Conservation (phyloP, 2,329 filamentous ascomycete genomes). For the Lasiodiplodia hormozganensis region DNA sequence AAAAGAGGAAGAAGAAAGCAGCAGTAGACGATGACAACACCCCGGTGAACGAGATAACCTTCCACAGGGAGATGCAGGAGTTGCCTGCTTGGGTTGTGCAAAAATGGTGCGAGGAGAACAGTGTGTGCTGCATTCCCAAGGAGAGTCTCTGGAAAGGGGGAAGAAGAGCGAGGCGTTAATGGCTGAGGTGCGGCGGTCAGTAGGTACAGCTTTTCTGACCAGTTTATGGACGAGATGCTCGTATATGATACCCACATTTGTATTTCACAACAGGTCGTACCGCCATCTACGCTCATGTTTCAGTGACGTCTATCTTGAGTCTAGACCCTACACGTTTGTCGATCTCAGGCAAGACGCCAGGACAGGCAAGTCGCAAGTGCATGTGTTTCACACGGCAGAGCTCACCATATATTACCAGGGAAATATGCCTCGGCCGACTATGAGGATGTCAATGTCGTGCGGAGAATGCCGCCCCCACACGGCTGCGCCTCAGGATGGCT, state of each 20-base stretch:
- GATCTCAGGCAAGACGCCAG: no score
- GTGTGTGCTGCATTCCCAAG: conserved; percentile 80
- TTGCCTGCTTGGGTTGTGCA: conserved; percentile 67
- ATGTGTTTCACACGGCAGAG: no score
- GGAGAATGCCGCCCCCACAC: neutral
- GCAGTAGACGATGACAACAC: conserved; percentile 58
- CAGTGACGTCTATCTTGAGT: neutral
- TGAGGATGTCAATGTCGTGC: neutral
- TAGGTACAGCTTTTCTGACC: no score
- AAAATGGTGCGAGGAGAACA: conserved; percentile 85
- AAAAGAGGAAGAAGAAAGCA: conserved; percentile 3
- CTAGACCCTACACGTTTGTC: no score
- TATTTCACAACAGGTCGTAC: neutral
- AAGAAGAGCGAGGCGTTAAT: neutral
- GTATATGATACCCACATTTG: neutral
- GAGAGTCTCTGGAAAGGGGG: conserved; percentile 43
- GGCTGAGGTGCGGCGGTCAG: neutral
- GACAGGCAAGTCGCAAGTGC: neutral
- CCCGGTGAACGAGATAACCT: conserved; percentile 50
- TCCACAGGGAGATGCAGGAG: conserved; percentile 42
- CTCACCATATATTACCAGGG: neutral
- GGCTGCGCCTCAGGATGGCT: neutral
- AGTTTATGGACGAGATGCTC: neutral
- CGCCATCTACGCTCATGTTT: neutral
- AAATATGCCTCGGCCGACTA: neutral